Evolutionary conservation across 2,329 filamentous ascomycete genomes (phyloP).

Genomic region (Xenoacremonium recifei): DNA sequence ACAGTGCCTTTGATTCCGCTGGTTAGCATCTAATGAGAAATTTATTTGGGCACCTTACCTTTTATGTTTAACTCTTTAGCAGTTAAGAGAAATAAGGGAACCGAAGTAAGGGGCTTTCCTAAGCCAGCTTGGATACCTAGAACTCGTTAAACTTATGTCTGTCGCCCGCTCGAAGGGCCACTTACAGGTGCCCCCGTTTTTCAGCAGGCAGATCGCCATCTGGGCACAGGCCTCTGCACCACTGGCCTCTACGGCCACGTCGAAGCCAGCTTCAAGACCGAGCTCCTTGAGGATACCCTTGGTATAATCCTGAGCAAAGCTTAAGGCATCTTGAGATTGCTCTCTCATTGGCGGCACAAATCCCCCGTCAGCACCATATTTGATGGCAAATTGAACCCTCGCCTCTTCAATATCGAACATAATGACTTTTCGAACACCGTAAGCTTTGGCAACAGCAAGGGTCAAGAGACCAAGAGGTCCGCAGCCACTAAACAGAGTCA

Average conservation of each 20-base stretch:
- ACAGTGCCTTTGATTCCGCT: slow-evolving; percentile 17
- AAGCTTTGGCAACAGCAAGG: slow-evolving; percentile 25
- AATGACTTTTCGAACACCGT: slow-evolving; percentile 25
- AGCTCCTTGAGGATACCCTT: slow-evolving; percentile 13
- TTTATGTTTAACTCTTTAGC: slow-evolving; percentile 23
- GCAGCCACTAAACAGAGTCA: slow-evolving; percentile 23
- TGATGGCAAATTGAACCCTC: slow-evolving; percentile 20
- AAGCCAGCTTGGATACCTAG: slow-evolving; percentile 22
- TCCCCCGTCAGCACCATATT: slow-evolving; percentile 20
- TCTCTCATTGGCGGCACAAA: slow-evolving; percentile 15
- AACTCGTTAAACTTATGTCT: neutral
- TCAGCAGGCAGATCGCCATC: slow-evolving; percentile 22
- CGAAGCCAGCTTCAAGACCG: slow-evolving; percentile 17
- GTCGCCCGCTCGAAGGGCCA: no score
- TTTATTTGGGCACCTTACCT: slow-evolving; percentile 7
- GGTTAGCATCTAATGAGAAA: neutral
- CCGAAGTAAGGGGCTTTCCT: slow-evolving; percentile 14
- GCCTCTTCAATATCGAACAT: slow-evolving; percentile 28
- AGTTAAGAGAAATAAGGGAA: slow-evolving; percentile 21
- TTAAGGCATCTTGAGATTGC: slow-evolving; percentile 8
- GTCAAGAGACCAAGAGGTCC: slow-evolving; percentile 26
- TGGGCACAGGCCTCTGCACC: slow-evolving; percentile 22
- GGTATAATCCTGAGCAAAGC: slow-evolving; percentile 14
- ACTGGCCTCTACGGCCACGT: slow-evolving; percentile 23
- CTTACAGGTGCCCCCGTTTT: slow-evolving; percentile 20